phyloP scores from a whole-genome alignment of 169 alveolate species.

The Cryptosporidium sp. region DNA sequence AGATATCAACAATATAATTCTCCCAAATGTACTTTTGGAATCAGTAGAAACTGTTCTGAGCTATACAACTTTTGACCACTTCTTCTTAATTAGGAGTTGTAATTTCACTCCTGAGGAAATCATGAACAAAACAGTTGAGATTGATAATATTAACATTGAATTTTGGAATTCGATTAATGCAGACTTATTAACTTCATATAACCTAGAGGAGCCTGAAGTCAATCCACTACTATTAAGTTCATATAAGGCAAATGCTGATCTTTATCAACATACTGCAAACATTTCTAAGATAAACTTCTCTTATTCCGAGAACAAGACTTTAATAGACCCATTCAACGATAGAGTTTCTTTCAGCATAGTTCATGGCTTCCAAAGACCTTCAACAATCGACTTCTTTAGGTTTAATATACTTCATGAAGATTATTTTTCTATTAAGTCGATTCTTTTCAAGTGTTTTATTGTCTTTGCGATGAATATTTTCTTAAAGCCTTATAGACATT shows the following conservation, averaged over 20 bases:
- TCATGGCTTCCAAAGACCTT: conserved; percentile 38
- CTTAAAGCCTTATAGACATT: conserved; percentile 21
- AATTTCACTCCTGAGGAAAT: not conserved
- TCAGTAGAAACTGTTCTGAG: conserved; percentile 33
- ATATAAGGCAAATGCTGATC: not conserved
- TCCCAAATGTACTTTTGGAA: conserved; percentile 16
- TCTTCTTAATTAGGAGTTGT: conserved; percentile 27
- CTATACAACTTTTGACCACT: conserved; percentile 52
- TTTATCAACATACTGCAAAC: not conserved
- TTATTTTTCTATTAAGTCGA: conserved; percentile 36
- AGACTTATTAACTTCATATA: conserved; percentile 22
- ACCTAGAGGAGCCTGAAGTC: conserved; percentile 9
- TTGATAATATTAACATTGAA: conserved; percentile 22
- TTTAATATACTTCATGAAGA: conserved; percentile 18
- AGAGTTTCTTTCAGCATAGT: conserved; percentile 4
- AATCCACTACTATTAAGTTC: conserved; percentile 7
- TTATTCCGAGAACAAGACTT: not conserved
- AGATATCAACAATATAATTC: not conserved
- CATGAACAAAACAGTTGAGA: conserved; percentile 6
- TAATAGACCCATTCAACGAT: conserved; percentile 24
- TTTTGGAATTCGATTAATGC: conserved; percentile 44
- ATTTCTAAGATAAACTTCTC: conserved; percentile 21
- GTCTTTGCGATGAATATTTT: conserved; percentile 42
- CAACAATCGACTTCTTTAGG: conserved; percentile 10
- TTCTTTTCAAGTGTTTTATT: conserved; percentile 48